These are phyloP conservation scores for Syzygium oleosum DNA, from an alignment of 345 rosid species.

Conservation along the genomic window DNA sequence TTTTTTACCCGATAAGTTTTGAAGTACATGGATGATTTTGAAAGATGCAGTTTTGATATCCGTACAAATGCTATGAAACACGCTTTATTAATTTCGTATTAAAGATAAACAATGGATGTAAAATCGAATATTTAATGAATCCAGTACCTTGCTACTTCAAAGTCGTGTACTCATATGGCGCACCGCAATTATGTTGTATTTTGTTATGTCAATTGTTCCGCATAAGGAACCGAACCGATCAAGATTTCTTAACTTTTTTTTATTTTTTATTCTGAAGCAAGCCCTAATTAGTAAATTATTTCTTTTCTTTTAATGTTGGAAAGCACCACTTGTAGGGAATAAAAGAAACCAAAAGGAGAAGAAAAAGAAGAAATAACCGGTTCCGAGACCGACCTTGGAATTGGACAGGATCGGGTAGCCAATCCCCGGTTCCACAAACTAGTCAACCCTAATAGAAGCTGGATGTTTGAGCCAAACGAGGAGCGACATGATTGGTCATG, in stretches of 20 bases:
- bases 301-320: neutral
- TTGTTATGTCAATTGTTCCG: neutral
- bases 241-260: rapidly evolving
- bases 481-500: neutral
- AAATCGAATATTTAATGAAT: neutral
- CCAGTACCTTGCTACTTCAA: too few species aligned
- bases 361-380: rapidly evolving
- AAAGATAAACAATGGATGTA: neutral
- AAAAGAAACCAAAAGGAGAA: neutral
- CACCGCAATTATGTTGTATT: too few species aligned
- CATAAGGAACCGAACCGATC: rapidly evolving
- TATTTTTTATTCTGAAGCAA: rapidly evolving
- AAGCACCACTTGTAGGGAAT: neutral
- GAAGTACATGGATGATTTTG: neutral
- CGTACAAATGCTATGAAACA: neutral
- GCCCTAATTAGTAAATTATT: neutral
- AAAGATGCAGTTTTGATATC: neutral
- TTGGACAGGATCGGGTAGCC: rapidly evolving
- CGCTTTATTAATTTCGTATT: neutral
- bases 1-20: neutral
- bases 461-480: neutral
- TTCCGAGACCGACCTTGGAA: rapidly evolving
- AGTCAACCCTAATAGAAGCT: neutral
- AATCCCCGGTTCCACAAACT: rapidly evolving
- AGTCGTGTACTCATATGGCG: neutral